Base-by-base conservation (phyloP, 768 basidiomycete species). In the Phaffia tasmanica region DNA sequence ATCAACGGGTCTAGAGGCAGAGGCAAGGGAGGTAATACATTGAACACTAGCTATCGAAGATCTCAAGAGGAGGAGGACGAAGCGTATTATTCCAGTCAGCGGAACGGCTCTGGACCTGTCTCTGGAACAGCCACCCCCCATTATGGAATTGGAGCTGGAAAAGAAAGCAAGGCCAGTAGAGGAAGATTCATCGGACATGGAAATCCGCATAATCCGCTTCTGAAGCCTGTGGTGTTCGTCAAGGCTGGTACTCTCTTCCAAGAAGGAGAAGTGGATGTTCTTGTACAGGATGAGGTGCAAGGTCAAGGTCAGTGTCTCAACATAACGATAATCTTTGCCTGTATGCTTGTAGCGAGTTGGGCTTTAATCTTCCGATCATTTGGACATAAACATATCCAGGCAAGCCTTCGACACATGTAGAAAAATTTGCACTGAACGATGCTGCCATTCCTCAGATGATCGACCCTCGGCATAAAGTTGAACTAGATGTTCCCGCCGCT, bases 241-340 rank as follows among this genome's bases (percentile, higher is more conserved):
- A 69, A 69, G 62, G 67, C 67, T 32, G 67, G 67, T 23, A 69
- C 67, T 16, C 49, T 69, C 29, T 69, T 69, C 62, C 42, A 69
- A 8, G 67, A 69, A 27, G 67, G 67, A 8, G 50, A 63, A 14
- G 62, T 69, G 7, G 67, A 63, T 2, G 67, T 69, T 0, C n/a
- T 50, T 1, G 53, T 46, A n/a, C 11, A n/a, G 21, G 50, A 57
- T 16, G 55, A 57, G 16, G 25, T 54, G 53, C 5, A 29, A 23
- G 29, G 53, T 54, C 53, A 54, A 54, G 53, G 53, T 54, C 9
- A 16, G 53, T 54, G n/a, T 23, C 15, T n/a, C n/a, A n/a, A n/a
- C 35, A 42, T 42, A 11, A 5, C 4, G 35, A 42, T 42, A n/a
- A n/a, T 42, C 11, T 11, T 42, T 42, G 35, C 11, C 11, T 42